A percentile compares a stretch with the other conserved stretches of the same genome.
Evolutionary conservation across 2,329 filamentous ascomycete species (phyloP).

Genomic region (Fusarium camptoceras): DNA sequence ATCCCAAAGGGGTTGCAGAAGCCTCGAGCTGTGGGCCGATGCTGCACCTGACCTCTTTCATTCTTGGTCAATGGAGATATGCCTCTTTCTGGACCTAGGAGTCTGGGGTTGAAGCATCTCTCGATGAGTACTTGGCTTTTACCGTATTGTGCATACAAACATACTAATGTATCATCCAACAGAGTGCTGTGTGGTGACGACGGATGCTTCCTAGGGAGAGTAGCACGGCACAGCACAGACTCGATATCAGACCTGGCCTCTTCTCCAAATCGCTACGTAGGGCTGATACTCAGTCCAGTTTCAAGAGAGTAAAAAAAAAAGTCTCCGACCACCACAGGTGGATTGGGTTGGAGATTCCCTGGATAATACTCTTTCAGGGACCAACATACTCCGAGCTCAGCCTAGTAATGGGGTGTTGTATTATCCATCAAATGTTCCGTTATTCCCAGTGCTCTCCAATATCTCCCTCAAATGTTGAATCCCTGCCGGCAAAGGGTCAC

Average conservation of each 20-base stretch:
- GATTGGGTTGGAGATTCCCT: constrained; percentile 26
- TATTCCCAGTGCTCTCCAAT: not conserved
- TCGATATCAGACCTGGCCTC: not conserved
- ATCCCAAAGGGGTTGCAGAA: constrained; percentile 42
- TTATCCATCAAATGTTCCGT: constrained; percentile 6
- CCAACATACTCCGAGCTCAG: not conserved
- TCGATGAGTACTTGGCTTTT: constrained; percentile 15
- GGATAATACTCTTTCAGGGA: constrained; percentile 1
- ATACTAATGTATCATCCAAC: not conserved
- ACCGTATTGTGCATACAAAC: not conserved
- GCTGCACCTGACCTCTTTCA: constrained; percentile 44
- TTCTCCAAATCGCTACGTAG: constrained; percentile 39
- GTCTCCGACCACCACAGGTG: constrained; percentile 8
- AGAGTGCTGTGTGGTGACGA: constrained; percentile 34
- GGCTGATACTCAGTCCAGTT: constrained; percentile 33
- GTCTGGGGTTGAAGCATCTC: constrained; percentile 33
- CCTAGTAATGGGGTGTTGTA: constrained; percentile 1
- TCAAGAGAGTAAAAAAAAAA: constrained; percentile 25
- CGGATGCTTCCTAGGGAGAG: constrained; percentile 7
- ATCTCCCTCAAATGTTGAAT: constrained; percentile 20
- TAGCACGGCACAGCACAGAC: constrained; percentile 1
- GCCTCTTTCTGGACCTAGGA: constrained; percentile 38
- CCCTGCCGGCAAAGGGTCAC: constrained; percentile 26
- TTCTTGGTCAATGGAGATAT: constrained; percentile 43
- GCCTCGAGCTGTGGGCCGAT: constrained; percentile 41